Conservation (phyloP, 2,329 filamentous ascomycete species). For the Paecilomyces fulvus region DNA sequence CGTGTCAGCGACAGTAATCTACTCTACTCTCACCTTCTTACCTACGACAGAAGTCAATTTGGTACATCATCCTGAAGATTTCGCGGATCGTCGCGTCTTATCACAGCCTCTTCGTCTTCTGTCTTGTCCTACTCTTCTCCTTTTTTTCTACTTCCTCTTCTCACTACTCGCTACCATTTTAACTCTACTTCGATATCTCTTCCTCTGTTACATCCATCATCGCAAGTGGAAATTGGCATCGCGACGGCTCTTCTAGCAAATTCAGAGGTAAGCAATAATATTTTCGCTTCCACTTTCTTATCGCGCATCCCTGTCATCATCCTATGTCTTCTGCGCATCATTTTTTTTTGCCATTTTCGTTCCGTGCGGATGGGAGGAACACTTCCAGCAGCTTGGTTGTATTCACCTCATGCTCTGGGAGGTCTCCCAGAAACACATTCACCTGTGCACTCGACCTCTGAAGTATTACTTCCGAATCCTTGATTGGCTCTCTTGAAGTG, state of each 20-base stretch:
- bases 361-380: neutral
- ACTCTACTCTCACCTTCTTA: constrained; percentile 3
- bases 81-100: neutral
- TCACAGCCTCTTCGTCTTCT: neutral
- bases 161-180: constrained; percentile 10
- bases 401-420: neutral
- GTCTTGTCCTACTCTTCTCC: constrained; percentile 2
- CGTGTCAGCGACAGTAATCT: neutral
- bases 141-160: constrained; percentile 2
- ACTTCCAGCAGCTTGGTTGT: neutral
- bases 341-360: neutral
- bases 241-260: neutral
- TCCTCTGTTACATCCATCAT: neutral
- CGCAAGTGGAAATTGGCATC: neutral
- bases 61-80: neutral
- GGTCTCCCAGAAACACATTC: neutral
- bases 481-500: neutral
- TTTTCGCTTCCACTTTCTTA: neutral
- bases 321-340: neutral
- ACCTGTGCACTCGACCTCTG: neutral
- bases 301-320: neutral
- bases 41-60: neutral
- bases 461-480: neutral
- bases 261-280: neutral
- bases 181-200: constrained; percentile 4